Percentiles rank a stretch among this genome's conserved stretches.
These are phyloP conservation scores for Backusella westeae DNA, from an alignment of 192 early-diverging fungal species.

Conservation along the genomic window DNA sequence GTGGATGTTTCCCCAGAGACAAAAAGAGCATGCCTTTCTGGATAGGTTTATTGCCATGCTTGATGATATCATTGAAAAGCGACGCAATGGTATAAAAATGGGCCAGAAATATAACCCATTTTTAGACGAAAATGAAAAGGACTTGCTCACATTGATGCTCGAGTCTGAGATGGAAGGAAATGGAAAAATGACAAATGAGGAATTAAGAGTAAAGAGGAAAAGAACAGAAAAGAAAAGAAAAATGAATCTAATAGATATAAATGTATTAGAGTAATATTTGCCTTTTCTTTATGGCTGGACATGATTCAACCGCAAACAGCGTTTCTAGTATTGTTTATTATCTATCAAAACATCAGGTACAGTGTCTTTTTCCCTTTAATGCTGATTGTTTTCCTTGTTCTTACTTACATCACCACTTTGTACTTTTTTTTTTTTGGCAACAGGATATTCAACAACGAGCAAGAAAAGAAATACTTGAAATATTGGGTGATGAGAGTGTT, in stretches of 20 bases:
- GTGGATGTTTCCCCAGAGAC: constrained; percentile 7
- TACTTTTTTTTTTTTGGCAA: background rate
- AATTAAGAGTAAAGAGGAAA: background rate
- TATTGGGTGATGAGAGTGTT: constrained; percentile 49
- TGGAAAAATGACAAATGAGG: background rate
- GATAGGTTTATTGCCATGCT: background rate
- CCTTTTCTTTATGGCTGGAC: constrained; percentile 58
- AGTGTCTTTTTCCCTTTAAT: background rate
- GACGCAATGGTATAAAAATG: background rate
- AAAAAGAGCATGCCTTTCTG: background rate
- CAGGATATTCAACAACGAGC: constrained; percentile 51
- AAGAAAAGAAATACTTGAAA: constrained; percentile 45
- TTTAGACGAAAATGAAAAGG: constrained; percentile 24
- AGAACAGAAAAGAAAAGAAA: background rate
- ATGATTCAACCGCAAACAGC: constrained; percentile 57
- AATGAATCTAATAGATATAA: background rate
- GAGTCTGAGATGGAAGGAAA: constrained; percentile 12
- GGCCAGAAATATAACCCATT: background rate
- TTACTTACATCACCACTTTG: background rate
- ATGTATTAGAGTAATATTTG: constrained; percentile 17
- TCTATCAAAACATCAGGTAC: constrained; percentile 37
- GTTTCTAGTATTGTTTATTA: constrained; percentile 46
- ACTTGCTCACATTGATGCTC: constrained; percentile 31
- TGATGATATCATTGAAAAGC: background rate
- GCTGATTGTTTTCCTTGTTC: background rate